Evolutionary conservation across 2,329 filamentous ascomycete genomes (phyloP).

Genomic region (Alternaria sp.): DNA sequence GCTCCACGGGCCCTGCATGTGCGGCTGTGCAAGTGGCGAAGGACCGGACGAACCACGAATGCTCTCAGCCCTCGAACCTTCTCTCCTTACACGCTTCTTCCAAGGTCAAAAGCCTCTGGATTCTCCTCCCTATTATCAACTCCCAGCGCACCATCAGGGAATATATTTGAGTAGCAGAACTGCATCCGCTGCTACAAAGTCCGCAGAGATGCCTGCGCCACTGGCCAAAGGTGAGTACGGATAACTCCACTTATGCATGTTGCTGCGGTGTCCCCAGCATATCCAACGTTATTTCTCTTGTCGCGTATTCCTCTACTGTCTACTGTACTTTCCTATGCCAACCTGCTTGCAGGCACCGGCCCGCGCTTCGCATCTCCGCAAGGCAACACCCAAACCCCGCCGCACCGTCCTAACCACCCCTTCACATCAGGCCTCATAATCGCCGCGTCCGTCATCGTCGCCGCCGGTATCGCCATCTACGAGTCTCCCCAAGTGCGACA

Average conservation of each 20-base stretch:
- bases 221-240: conserved; percentile 48
- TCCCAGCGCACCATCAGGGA: neutral
- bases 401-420: conserved; percentile 35
- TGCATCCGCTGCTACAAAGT: neutral
- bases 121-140: neutral
- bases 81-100: neutral
- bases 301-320: neutral
- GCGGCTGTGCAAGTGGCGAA: conserved; percentile 15
- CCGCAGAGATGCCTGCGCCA: conserved; percentile 47
- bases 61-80: conserved; percentile 1
- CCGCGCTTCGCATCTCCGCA: conserved; percentile 19
- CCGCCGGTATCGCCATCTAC: conserved; percentile 67
- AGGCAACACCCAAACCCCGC: conserved; percentile 11
- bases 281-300: neutral
- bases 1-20: conserved; percentile 9
- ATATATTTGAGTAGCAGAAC: neutral
- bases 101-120: neutral
- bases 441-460: conserved; percentile 65
- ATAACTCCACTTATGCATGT: conserved; percentile 29
- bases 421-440: conserved; percentile 64
- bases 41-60: neutral
- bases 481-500: conserved; percentile 67
- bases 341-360: conserved; percentile 43
- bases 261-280: conserved; percentile 27
- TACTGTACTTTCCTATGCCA: conserved; percentile 23